These are phyloP conservation scores for Nigrospora oryzae DNA, from an alignment of 2,329 filamentous ascomycete genomes.

Conservation along the genomic window DNA sequence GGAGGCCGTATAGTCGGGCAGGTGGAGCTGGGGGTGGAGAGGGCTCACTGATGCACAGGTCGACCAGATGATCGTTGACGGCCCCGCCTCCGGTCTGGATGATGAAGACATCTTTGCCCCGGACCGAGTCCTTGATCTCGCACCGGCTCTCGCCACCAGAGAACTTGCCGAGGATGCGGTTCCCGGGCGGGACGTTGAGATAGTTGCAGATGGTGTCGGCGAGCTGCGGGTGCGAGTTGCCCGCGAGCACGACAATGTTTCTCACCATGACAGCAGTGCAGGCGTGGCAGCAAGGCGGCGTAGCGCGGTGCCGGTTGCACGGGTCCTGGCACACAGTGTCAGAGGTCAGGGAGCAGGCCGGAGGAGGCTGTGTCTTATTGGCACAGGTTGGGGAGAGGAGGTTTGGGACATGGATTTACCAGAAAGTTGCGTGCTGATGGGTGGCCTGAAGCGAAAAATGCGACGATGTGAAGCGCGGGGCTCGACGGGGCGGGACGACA, in stretches of 20 bases:
- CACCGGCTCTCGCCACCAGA: conserved; percentile 90
- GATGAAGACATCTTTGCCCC: conserved; percentile 98
- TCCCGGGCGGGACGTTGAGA: conserved; percentile 77
- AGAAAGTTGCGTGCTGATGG: too few species aligned
- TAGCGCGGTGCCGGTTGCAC: too few species aligned
- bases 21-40: background rate
- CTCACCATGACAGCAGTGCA: conserved; percentile 61
- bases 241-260: conserved; percentile 89
- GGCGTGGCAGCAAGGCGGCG: too few species aligned
- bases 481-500: too few species aligned
- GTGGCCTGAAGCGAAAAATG: too few species aligned
- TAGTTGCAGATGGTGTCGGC: conserved; percentile 81
- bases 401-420: too few species aligned
- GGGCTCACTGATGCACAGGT: conserved; percentile 70
- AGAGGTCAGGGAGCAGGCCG: too few species aligned
- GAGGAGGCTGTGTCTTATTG: too few species aligned
- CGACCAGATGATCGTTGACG: conserved; percentile 94
- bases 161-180: conserved; percentile 84
- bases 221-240: conserved; percentile 84
- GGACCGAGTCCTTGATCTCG: conserved; percentile 92
- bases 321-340: too few species aligned
- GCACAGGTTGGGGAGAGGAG: too few species aligned
- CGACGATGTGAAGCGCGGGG: too few species aligned
- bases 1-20: background rate
- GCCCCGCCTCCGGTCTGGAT: conserved; percentile 88